These are phyloP conservation scores for Lathyrus aphaca DNA, from an alignment of 306 rosid genomes.

Conservation along the genomic window DNA sequence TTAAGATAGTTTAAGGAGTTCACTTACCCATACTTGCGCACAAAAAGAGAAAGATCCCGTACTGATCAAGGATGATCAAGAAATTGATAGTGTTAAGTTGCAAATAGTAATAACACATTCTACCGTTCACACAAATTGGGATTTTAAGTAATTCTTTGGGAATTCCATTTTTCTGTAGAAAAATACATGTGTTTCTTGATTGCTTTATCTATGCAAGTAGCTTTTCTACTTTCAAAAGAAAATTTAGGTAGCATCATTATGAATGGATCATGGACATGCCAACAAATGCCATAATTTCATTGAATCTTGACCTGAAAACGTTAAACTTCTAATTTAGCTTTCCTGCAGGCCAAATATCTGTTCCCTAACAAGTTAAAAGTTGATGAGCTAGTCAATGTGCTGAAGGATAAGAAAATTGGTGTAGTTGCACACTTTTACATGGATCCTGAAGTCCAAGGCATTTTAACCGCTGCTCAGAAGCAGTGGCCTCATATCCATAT, in stretches of 20 bases:
- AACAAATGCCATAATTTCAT: slow-evolving; percentile 20
- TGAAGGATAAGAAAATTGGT: slow-evolving; percentile 89
- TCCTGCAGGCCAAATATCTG: slow-evolving; percentile 82
- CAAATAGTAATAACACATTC: background rate
- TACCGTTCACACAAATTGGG: slow-evolving; percentile 8
- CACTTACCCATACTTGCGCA: background rate
- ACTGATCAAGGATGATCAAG: slow-evolving; percentile 7
- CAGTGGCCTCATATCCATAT: slow-evolving; percentile 96
- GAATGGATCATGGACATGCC: slow-evolving; percentile 23
- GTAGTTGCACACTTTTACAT: slow-evolving; percentile 97
- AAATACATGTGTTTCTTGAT: background rate
- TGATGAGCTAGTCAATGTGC: slow-evolving; percentile 64
- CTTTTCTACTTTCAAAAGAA: slow-evolving; percentile 1
- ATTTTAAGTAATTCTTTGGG: background rate
- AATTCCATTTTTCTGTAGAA: background rate
- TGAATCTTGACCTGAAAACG: slow-evolving; percentile 25
- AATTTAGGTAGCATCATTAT: background rate
- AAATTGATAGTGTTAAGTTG: background rate
- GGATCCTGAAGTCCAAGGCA: slow-evolving; percentile 98
- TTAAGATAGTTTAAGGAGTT: background rate
- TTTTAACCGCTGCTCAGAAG: slow-evolving; percentile 91
- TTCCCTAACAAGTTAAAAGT: slow-evolving; percentile 67
- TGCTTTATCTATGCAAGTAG: background rate
- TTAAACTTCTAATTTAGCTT: slow-evolving; percentile 48
- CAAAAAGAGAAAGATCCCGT: background rate